These are phyloP conservation scores for Pseudogymnoascus sp. DNA, from an alignment of 2,329 filamentous ascomycete genomes.

Conservation along the genomic window DNA sequence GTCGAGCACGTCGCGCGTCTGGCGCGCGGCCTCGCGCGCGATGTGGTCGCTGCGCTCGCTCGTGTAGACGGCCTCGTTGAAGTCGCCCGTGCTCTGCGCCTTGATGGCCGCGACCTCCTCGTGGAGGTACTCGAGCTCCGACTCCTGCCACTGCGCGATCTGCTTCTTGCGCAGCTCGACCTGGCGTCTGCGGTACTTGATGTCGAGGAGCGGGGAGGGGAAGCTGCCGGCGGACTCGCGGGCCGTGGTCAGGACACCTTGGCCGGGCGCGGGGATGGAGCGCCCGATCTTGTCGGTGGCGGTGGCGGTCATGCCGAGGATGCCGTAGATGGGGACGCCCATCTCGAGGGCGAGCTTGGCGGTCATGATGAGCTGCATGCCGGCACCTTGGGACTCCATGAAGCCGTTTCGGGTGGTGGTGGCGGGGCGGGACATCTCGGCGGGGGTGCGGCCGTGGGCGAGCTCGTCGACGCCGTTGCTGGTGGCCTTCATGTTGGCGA, in stretches of 20 bases:
- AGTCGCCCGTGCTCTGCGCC: slow-evolving; percentile 58
- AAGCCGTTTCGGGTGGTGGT: slow-evolving; percentile 96
- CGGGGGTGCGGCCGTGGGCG: slow-evolving; percentile 85
- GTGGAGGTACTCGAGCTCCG: slow-evolving; percentile 84
- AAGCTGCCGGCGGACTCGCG: slow-evolving; percentile 87
- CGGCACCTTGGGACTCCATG: slow-evolving; percentile 98
- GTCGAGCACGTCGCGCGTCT: slow-evolving; percentile 86
- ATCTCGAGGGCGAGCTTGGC: slow-evolving; percentile 93
- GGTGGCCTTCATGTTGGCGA: slow-evolving; percentile 99
- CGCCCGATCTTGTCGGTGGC: slow-evolving; percentile 99
- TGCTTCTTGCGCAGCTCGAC: slow-evolving; percentile 88
- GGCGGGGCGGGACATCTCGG: slow-evolving; percentile 95
- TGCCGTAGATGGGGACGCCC: slow-evolving; percentile 96
- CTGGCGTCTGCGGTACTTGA: slow-evolving; percentile 94
- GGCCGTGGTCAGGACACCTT: slow-evolving; percentile 93
- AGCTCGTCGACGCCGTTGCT: slow-evolving; percentile 97
- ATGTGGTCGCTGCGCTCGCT: slow-evolving; percentile 80
- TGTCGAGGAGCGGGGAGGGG: slow-evolving; percentile 90
- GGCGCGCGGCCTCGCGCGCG: slow-evolving; percentile 75
- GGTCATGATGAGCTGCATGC: slow-evolving; percentile 98
- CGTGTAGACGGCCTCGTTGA: slow-evolving; percentile 78
- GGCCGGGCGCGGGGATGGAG: slow-evolving; percentile 89
- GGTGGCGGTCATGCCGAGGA: slow-evolving; percentile 86
- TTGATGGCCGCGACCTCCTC: slow-evolving; percentile 92
- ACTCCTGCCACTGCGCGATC: slow-evolving; percentile 95